A percentile compares a stretch with the other conserved stretches of the same genome.
phyloP scores from a whole-genome alignment of 1,284 basidiomycete species.

The Phlebopus sp. region DNA sequence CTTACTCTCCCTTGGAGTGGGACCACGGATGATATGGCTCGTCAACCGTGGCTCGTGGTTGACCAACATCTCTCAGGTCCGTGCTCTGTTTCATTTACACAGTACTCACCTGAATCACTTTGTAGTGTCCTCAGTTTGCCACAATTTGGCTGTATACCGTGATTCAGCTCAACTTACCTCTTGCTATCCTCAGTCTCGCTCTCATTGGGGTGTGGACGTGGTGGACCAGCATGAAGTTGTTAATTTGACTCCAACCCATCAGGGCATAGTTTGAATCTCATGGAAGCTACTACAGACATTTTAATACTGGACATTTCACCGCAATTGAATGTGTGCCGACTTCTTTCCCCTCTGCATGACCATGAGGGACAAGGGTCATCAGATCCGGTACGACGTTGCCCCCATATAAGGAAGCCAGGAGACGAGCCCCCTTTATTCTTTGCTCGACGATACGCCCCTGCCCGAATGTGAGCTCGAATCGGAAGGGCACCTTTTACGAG shows the following conservation, averaged over 20 bases:
- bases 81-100: conserved; percentile 10
- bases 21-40: conserved; percentile 66
- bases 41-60: conserved; percentile 65
- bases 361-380: background rate
- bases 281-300: background rate
- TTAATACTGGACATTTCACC: background rate
- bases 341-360: conserved; percentile 3
- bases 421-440: conserved; percentile 34
- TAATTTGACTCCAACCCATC: conserved; percentile 25
- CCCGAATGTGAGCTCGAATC: conserved; percentile 59
- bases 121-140: conserved; percentile 67
- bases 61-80: conserved; percentile 69
- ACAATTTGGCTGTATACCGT: conserved; percentile 74
- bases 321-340: conserved; percentile 16
- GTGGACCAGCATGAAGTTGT: conserved; percentile 55
- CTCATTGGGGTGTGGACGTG: conserved; percentile 54
- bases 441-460: conserved; percentile 81
- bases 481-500: conserved; percentile 82
- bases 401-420: too few species aligned
- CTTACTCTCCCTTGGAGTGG: conserved; percentile 52
- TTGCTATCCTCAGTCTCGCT: conserved; percentile 56
- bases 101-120: conserved; percentile 5
- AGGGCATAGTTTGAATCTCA: background rate
- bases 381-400: background rate
- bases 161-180: conserved; percentile 60